These are phyloP conservation scores for Rubia occidens DNA, from an alignment of 305 asterid species.

Conservation along the genomic window DNA sequence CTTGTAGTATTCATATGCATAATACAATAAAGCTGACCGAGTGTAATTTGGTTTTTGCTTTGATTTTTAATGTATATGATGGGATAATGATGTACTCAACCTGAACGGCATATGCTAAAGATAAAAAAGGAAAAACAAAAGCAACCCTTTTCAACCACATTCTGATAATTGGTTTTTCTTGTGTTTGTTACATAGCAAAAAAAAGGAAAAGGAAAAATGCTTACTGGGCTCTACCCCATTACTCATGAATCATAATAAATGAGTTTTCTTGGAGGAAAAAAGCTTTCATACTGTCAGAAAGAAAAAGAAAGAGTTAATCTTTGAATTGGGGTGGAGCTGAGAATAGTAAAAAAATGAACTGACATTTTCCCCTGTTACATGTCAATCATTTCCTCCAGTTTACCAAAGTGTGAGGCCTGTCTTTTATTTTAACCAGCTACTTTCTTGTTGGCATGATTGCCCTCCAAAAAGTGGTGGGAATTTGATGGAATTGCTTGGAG, in stretches of 20 bases:
- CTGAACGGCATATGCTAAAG: constrained; percentile 28
- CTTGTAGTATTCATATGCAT: not conserved
- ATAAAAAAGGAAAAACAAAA: constrained; percentile 20
- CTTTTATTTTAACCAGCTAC: constrained; percentile 18
- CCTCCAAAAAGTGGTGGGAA: constrained; percentile 24
- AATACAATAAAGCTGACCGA: constrained; percentile 12
- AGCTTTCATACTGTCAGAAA: constrained; percentile 14
- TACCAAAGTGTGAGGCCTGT: constrained; percentile 20
- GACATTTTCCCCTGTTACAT: constrained; percentile 20
- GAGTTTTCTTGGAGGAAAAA: constrained; percentile 27
- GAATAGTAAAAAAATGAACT: constrained; percentile 15
- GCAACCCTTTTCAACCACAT: constrained; percentile 28
- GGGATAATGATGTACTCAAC: constrained; percentile 63
- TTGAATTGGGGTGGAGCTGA: constrained; percentile 19
- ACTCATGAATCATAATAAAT: constrained; percentile 19
- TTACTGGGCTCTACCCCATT: constrained; percentile 29
- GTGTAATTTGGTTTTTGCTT: constrained; percentile 16
- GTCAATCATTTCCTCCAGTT: constrained; percentile 32
- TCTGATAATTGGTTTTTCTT: constrained; percentile 60
- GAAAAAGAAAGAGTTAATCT: constrained; percentile 8
- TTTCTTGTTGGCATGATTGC: constrained; percentile 39
- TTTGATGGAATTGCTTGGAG: constrained; percentile 22
- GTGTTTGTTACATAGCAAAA: constrained; percentile 17
- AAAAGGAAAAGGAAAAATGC: constrained; percentile 29
- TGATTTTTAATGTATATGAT: constrained; percentile 35